Base-by-base conservation (phyloP, 2,329 filamentous ascomycete species). In the Beauveria bassiana region DNA sequence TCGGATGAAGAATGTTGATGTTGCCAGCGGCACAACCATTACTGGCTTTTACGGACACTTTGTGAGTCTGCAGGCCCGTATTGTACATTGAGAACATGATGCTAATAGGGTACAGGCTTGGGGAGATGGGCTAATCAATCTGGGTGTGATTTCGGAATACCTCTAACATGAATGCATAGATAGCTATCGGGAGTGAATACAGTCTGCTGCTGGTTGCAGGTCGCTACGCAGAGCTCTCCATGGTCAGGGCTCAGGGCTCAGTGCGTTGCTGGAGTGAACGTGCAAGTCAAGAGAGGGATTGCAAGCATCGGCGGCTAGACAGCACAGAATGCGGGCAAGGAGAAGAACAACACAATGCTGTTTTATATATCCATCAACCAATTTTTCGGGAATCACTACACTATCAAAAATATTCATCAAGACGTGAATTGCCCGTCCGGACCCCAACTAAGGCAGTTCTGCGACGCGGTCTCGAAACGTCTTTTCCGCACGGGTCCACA, bases 401-500 rank as follows among this genome's bases (percentile, higher is more conserved):
- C 14, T 34, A 34, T 16, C 5, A 18, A 20, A 5, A 26, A 4
- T 38, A 9, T 40, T 38, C 16, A 8, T 22, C 12, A 20, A 22
- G 6, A 22, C 14, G 7, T 26, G 6, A 12, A 42, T 14, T 47
- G 14, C 18, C 10, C 26, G 16, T 20, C 5, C 18, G 6, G 2
- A 2, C 22, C 8, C n/a, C 28, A 18, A 20, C 43, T 56, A 62
- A n/a, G 61, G 61, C 22, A 62, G 34, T 45, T 62, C 61, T 3
- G 61, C 61, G 16, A 63, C 61, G 7, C 57, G 93, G 67, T 92
- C 84, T 65, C 88, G 76, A 78, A 92, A 96, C 54, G 93, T 78
- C 75, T 89, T 86, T 78, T 95, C 86, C 0, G 91, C 91, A 61
- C 90, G 83, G 62, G 83, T 80, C 92, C 91, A 96, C 18, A 96